These are phyloP conservation scores for Erodium chrysanthum DNA, from an alignment of 441 rosid species.

Conservation along the genomic window DNA sequence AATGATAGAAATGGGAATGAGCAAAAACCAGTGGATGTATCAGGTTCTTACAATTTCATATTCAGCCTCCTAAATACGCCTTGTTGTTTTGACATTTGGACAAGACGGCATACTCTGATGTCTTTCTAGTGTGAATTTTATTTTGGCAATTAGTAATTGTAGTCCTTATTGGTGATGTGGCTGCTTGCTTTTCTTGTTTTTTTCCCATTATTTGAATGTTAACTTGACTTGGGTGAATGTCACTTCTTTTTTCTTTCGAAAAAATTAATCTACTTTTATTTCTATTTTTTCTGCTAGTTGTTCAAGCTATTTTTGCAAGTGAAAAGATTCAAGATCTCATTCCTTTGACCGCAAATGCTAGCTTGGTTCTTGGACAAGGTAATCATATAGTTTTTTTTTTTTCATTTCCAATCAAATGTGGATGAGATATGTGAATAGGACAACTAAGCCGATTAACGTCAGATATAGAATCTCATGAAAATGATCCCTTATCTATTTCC, in stretches of 20 bases:
- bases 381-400: conserved; percentile 18
- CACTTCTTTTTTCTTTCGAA: background rate
- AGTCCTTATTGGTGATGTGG: background rate
- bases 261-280: background rate
- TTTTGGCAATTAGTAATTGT: background rate
- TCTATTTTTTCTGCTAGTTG: conserved; percentile 29
- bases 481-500: too few relatives aligned
- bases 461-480: background rate
- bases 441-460: background rate
- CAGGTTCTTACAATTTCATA: conserved; percentile 28
- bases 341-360: conserved; percentile 40
- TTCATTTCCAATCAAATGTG: background rate
- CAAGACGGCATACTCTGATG: background rate
- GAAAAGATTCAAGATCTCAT: conserved; percentile 54
- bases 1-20: conserved; percentile 30
- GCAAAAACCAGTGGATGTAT: conserved; percentile 29
- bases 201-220: background rate
- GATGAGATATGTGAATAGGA: conserved; percentile 3
- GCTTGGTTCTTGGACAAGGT: conserved; percentile 67
- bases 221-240: conserved; percentile 5
- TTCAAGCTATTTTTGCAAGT: conserved; percentile 41
- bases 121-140: background rate
- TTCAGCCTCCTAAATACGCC: too few relatives aligned
- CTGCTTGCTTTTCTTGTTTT: background rate
- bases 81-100: too few relatives aligned